These are phyloP conservation scores for Primulina eburnea DNA, from an alignment of 257 asterid species.

Conservation along the genomic window DNA sequence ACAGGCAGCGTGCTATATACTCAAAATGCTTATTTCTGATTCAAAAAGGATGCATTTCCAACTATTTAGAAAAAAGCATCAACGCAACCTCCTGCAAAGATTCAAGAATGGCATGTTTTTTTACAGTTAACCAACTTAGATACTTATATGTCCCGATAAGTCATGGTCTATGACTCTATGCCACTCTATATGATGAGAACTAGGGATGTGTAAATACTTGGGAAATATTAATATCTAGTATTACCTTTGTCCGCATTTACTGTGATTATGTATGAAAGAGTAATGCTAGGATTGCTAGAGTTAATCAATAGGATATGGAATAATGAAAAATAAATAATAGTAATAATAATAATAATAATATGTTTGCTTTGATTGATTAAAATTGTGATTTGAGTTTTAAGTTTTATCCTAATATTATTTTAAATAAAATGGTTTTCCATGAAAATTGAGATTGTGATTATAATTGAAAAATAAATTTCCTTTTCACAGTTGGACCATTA, in stretches of 20 bases:
- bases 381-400: no score
- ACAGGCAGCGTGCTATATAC: background rate
- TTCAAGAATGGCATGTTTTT: background rate
- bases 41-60: background rate
- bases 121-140: background rate
- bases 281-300: background rate
- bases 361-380: no score
- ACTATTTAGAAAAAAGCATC: background rate
- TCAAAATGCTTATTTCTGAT: conserved; percentile 16
- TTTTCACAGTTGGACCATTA: background rate
- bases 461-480: background rate
- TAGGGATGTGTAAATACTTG: background rate
- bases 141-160: background rate
- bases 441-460: background rate
- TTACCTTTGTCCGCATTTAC: background rate
- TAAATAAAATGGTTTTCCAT: background rate
- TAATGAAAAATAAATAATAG: background rate
- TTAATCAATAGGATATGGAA: background rate
- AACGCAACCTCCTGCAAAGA: background rate
- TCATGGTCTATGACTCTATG: background rate
- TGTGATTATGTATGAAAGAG: background rate
- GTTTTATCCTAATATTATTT: no score
- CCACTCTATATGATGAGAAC: background rate
- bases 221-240: no score
- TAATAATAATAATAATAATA: no score